Base-by-base conservation (phyloP, 768 basidiomycete genomes). In the Pleurotus cornucopiae region DNA sequence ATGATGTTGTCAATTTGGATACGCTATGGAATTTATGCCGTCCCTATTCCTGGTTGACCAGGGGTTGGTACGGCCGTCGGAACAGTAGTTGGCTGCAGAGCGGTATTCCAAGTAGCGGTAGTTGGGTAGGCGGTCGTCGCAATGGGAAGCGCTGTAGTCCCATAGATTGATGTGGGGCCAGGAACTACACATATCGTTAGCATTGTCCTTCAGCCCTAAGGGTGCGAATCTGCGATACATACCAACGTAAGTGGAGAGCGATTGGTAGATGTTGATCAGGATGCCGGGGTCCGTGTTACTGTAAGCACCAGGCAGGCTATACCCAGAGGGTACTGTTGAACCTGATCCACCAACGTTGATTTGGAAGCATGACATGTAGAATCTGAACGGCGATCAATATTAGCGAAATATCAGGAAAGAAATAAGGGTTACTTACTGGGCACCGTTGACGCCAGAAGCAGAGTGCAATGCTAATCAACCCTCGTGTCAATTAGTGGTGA, bases 61-160 rank as follows among this genome's bases (percentile, higher is more conserved):
- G 58, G 60, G 54, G 61, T 56, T 13, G 62, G 66, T 25, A 66
- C 61, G 46, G 61, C 66, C 18, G 77, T 79, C 20, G 79, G 77
- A 25, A 76, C 73, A 20, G 77, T 74, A 45, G 70, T 64, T 21
- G 80, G 78, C 61, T 79, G 78, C 9, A 68, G 64, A 2, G 74
- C 73, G 9, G 78, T 79, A 67, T 77, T 76, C 76, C 77, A 80
- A 14, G 77, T 79, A 13, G 78, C 77, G 21, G 77, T 75, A 3
- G 75, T 75, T 12, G 77, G 76, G 58, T 63, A 81, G 2, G 74
- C 56, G 20, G 77, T 77, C 16, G 68, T 68, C 11, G 74, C 79
- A 23, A 77, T 69, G 5, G 76, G 52, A 5, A 76, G 68, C 14
- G 71, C 70, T 16, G 75, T 56, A 18, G 68, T 67, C 25, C 68